Base-by-base conservation (phyloP, 1,284 basidiomycete genomes). In the Marasmius sp. region DNA sequence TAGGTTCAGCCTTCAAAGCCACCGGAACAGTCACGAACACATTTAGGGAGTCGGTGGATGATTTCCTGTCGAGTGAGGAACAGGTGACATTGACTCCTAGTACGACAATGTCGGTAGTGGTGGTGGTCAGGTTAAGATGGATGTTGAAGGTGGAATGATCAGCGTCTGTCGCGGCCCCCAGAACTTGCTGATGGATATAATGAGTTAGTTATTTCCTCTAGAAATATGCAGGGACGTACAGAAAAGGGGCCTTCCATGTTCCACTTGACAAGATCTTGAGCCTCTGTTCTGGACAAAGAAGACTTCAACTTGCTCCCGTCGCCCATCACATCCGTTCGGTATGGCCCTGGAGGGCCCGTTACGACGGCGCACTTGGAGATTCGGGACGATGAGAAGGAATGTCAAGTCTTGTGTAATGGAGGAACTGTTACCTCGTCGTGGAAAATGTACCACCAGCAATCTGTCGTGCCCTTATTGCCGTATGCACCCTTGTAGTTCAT, bases 361-460 rank as follows among this genome's bases (percentile, higher is more conserved):
- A n/a, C 16, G 20, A 47, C 16, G 5, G 9, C 4, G 16, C 45
- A 47, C 45, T 47, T 27, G 5, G n/a, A 6, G 20, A 2, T n/a
- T n/a, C 2, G 9, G 16, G 8, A 47, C n/a, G 11, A 47, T 18
- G 41, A 47, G 45, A n/a, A 47, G 1, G 16, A 14, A 16, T 14
- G 14, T 18, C 11, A 20, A 47, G 20, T 4, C 16, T 8, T 16
- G 20, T 2, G 45, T 4, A 6, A 57, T 43, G 8, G 38, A 45
- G 20, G 41, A 39, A 27, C 37, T 27, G 27, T 6, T 43, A 57
- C 54, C 54, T 57, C 54, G 20, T 57, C 54, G 54, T 57, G 39
- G 34, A 57, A 57, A 18, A 57, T 57, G 36, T 57, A 34, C 54
- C 54, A 57, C 54, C 54, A 57, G 18, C 54, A 57, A 22, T 43